These are phyloP conservation scores for Phytophthora parvispora DNA, from an alignment of 352 stramenopile genomes.

Conservation along the genomic window DNA sequence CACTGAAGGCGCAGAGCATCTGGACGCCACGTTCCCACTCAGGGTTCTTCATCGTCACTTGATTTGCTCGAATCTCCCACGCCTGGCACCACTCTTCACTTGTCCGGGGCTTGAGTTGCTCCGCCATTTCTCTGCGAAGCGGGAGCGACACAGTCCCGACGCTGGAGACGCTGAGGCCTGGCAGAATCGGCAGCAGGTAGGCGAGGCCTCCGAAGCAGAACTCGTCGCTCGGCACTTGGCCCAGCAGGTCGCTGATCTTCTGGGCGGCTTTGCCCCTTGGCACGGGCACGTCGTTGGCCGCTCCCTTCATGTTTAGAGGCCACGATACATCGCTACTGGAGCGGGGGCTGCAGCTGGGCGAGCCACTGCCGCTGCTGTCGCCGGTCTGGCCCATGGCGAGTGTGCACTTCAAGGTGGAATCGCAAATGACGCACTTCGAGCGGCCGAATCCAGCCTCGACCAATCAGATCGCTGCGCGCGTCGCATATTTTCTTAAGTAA, in stretches of 20 bases:
- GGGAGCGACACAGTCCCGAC: constrained; percentile 17
- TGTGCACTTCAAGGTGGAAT: not conserved
- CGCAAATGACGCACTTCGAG: constrained; percentile 17
- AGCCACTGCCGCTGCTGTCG: not conserved
- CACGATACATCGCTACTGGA: not conserved
- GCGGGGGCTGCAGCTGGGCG: not conserved
- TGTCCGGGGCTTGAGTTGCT: not conserved
- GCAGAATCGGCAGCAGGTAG: constrained; percentile 7
- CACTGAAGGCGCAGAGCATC: constrained; percentile 2
- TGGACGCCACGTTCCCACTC: constrained; percentile 11
- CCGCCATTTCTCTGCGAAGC: constrained; percentile 5
- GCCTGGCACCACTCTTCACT: not conserved
- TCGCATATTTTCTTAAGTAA: not conserved
- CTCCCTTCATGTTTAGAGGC: constrained; percentile 5
- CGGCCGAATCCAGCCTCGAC: not conserved
- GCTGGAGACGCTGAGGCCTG: constrained; percentile 8
- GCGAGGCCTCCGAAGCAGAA: constrained; percentile 9
- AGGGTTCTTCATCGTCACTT: constrained; percentile 17
- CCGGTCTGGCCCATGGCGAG: not conserved
- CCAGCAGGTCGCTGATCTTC: constrained; percentile 15
- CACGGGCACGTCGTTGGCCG: constrained; percentile 3
- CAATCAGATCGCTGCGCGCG: not conserved
- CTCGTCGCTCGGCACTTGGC: not conserved
- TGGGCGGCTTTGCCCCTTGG: constrained; percentile 1
- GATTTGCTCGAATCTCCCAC: constrained; percentile 2